phyloP scores from a whole-genome alignment of 2,329 filamentous ascomycete genomes.

The Cladophialophora chaetospira region DNA sequence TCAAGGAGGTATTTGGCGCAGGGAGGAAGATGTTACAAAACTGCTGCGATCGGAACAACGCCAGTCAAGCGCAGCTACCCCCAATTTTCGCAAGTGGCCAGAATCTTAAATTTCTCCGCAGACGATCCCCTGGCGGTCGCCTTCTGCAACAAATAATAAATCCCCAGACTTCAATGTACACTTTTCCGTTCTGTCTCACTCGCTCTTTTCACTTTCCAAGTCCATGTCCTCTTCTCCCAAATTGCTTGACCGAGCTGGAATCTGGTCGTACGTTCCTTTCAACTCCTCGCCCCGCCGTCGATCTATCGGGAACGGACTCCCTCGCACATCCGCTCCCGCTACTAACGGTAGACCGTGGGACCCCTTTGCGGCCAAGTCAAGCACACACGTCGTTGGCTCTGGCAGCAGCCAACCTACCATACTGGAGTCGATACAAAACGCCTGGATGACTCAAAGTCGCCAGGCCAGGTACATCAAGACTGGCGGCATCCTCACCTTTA shows the following conservation, averaged over 20 bases:
- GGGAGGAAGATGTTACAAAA: background rate
- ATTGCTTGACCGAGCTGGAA: conserved; percentile 51
- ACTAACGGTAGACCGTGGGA: conserved; percentile 38
- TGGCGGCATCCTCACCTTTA: conserved; percentile 59
- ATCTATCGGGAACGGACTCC: conserved; percentile 51
- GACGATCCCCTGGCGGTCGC: too few species aligned
- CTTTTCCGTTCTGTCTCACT: conserved; percentile 1
- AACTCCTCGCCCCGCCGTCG: conserved; percentile 50
- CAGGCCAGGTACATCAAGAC: conserved; percentile 63
- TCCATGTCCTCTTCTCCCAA: conserved; percentile 59
- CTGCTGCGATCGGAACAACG: too few species aligned
- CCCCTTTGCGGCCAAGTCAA: conserved; percentile 49
- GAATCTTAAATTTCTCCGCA: background rate
- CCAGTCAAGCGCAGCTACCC: too few species aligned
- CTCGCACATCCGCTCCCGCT: conserved; percentile 35
- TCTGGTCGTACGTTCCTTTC: conserved; percentile 58
- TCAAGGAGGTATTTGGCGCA: conserved; percentile 3
- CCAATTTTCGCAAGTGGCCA: background rate
- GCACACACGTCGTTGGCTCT: conserved; percentile 40
- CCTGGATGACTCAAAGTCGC: conserved; percentile 64
- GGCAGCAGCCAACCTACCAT: conserved; percentile 37
- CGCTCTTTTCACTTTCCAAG: background rate
- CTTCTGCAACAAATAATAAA: background rate
- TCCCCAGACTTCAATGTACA: background rate
- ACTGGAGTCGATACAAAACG: conserved; percentile 48